A percentile compares a stretch with the other conserved stretches of the same genome.
Conservation (phyloP, 2,329 filamentous ascomycete genomes). For the Aureobasidium vineae region DNA sequence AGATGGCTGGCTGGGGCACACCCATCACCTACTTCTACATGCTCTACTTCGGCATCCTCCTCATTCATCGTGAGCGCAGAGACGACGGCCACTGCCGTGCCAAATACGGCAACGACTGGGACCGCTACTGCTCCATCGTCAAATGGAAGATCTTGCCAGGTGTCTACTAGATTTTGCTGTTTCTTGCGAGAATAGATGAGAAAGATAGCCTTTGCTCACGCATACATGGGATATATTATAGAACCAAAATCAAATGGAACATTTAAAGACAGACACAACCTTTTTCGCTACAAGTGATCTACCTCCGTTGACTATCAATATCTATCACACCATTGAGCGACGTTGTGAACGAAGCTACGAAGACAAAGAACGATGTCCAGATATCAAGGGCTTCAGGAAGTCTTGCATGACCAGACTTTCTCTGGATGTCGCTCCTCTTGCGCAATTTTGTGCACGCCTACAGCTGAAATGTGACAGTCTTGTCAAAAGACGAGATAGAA, state of each 20-base stretch:
- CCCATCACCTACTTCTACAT: constrained; percentile 93
- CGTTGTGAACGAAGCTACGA: no score
- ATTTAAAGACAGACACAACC: not conserved
- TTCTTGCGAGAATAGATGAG: not conserved
- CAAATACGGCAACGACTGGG: constrained; percentile 94
- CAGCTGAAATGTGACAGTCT: not conserved
- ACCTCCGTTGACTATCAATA: no score
- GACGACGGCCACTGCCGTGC: constrained; percentile 87
- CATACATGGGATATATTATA: not conserved
- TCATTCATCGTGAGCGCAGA: constrained; percentile 80
- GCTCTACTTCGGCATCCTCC: constrained; percentile 81
- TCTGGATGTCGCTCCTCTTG: not conserved
- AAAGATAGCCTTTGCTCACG: not conserved
- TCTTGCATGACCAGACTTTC: no score
- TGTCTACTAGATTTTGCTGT: constrained; percentile 61
- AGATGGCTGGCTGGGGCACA: constrained; percentile 78
- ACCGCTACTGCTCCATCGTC: constrained; percentile 80
- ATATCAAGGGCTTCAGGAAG: no score
- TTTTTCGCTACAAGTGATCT: not conserved
- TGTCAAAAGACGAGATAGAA: no score
- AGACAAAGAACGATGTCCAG: no score
- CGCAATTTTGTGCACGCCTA: not conserved
- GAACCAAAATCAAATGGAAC: not conserved
- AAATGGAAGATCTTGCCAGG: constrained; percentile 80
- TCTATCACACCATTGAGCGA: no score